Percentiles rank a stretch among this genome's conserved stretches.
Evolutionary conservation across 805 yeast genomes (phyloP).

Genomic region (Lipomyces sp.): DNA sequence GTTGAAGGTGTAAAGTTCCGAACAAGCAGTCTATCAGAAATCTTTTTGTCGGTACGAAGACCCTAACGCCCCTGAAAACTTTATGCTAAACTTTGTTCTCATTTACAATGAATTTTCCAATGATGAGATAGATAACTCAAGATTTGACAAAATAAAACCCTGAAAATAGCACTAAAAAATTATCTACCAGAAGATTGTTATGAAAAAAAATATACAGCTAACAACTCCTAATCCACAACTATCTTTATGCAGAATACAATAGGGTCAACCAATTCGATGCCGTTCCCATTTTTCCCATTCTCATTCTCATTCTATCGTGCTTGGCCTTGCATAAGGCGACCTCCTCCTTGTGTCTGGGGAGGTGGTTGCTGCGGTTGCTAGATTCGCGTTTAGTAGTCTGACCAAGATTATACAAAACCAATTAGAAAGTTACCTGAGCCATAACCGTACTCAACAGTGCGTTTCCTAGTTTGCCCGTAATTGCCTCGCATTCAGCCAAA

Average conservation of each 20-base stretch:
- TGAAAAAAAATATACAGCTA: neutral
- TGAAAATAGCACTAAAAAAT: too few species aligned
- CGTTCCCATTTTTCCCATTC: neutral
- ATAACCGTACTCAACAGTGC: slow-evolving; percentile 67
- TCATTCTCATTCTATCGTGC: neutral
- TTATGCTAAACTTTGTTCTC: neutral
- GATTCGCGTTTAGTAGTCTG: neutral
- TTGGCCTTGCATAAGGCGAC: slow-evolving; percentile 5
- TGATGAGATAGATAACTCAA: too few species aligned
- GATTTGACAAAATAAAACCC: too few species aligned
- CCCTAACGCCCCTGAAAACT: neutral
- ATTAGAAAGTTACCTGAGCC: slow-evolving; percentile 17
- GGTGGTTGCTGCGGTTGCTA: slow-evolving; percentile 17
- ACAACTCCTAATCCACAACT: neutral
- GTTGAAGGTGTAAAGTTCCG: neutral
- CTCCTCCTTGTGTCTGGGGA: slow-evolving; percentile 12
- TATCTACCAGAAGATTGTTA: too few species aligned
- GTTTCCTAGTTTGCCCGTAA: slow-evolving; percentile 68
- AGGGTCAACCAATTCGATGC: neutral
- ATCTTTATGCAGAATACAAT: neutral
- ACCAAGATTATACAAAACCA: neutral
- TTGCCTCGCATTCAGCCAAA: slow-evolving; percentile 79
- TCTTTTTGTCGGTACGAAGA: neutral
- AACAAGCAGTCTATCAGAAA: neutral
- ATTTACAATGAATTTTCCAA: too few species aligned